phyloP scores from a whole-genome alignment of 2,329 filamentous ascomycete genomes.

The Aspergillus brasiliensis region DNA sequence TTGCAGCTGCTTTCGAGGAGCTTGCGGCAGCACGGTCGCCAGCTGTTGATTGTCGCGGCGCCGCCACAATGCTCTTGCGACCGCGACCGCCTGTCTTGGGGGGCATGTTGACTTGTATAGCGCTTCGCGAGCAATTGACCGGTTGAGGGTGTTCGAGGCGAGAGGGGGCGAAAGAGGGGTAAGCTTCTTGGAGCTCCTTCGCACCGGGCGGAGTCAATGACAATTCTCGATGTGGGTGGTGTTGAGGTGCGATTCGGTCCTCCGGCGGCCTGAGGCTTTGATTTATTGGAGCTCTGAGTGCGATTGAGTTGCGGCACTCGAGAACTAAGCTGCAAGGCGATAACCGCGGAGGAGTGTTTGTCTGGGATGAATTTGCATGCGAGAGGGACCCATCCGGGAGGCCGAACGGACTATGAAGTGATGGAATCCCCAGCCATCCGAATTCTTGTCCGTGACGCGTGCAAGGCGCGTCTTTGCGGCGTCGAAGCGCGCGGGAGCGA shows the following conservation, averaged over 20 bases:
- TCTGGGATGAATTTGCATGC: neutral
- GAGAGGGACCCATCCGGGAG: neutral
- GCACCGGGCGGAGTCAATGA: neutral
- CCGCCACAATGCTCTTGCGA: constrained; percentile 11
- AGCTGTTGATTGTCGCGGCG: constrained; percentile 8
- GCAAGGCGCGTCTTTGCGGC: constrained; percentile 11
- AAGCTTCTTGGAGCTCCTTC: neutral
- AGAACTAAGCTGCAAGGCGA: neutral
- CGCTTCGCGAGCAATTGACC: neutral
- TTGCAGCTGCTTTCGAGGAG: constrained; percentile 16
- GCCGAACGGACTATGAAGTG: neutral
- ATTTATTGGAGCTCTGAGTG: neutral
- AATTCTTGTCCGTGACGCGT: constrained; percentile 25
- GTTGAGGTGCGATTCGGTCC: neutral
- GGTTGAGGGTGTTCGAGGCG: neutral
- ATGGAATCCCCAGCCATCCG: constrained; percentile 18
- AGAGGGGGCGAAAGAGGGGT: neutral
- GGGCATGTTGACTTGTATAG: constrained; percentile 25
- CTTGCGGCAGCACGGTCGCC: constrained; percentile 15
- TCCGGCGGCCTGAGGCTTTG: neutral
- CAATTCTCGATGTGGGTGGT: neutral
- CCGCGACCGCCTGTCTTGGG: constrained; percentile 29
- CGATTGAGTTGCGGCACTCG: neutral
- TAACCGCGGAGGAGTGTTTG: neutral
- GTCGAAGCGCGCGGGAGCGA: constrained; percentile 15